These are phyloP conservation scores for Hansenula sp. DNA, from an alignment of 1,139 yeast species.

Conservation along the genomic window DNA sequence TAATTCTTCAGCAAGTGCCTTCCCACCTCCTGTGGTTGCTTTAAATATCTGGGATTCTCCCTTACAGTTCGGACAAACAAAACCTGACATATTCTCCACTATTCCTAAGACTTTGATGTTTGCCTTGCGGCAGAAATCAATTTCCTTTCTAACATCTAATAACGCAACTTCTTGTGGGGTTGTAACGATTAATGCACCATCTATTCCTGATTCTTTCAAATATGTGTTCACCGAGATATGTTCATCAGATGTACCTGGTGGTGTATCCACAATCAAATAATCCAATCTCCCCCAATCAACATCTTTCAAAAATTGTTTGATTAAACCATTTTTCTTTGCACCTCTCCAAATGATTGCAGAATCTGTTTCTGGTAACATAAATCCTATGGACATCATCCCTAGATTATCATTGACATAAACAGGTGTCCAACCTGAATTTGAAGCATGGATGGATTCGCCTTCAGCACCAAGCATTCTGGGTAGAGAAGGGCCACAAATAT, in stretches of 20 bases:
- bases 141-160: conserved; percentile 91
- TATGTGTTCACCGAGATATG: conserved; percentile 87
- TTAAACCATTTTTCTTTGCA: conserved; percentile 86
- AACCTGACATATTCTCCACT: conserved; percentile 98
- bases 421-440: conserved; percentile 94
- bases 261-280: conserved; percentile 90
- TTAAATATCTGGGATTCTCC: conserved; percentile 89
- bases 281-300: conserved; percentile 96
- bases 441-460: conserved; percentile 82
- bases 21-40: conserved; percentile 97
- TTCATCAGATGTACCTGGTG: conserved; percentile 98
- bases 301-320: conserved; percentile 90
- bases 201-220: conserved; percentile 86
- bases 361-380: conserved; percentile 91
- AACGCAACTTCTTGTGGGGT: conserved; percentile 98
- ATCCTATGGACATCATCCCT: conserved; percentile 94
- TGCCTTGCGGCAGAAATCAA: conserved; percentile 91
- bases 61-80: conserved; percentile 92
- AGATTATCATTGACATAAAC: conserved; percentile 93
- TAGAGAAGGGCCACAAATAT: conserved; percentile 95
- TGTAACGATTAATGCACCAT: conserved; percentile 93
- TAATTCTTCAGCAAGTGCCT: conserved; percentile 74
- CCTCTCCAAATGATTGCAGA: conserved; percentile 98
- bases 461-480: conserved; percentile 94
- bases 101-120: conserved; percentile 80